Percentiles rank a stretch among this genome's conserved stretches.
Conservation (phyloP, 23 red algal genomes). For the Gracilaria gracilis region DNA sequence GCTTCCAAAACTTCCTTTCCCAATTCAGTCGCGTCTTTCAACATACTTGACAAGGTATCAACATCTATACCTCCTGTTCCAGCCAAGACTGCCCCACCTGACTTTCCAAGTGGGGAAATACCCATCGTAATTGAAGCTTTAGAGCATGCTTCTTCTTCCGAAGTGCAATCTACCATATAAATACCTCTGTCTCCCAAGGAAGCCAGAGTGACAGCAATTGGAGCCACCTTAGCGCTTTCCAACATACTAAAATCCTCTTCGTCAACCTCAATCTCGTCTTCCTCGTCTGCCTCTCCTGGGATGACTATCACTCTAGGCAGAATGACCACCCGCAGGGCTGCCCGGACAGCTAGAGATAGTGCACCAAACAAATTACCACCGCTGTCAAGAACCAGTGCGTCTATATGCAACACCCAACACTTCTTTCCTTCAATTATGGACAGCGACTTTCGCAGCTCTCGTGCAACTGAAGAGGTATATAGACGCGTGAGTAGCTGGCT, state of each 20-base stretch:
- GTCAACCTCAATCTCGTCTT: slow-evolving; percentile 72
- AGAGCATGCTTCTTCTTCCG: slow-evolving; percentile 66
- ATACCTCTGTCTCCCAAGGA: slow-evolving; percentile 25
- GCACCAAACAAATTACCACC: slow-evolving; percentile 77
- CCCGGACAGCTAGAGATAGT: slow-evolving; percentile 71
- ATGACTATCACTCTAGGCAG: slow-evolving; percentile 73
- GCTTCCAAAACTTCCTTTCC: slow-evolving; percentile 50
- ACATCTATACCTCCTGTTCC: slow-evolving; percentile 64
- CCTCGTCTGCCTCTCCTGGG: slow-evolving; percentile 77
- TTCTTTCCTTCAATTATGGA: slow-evolving; percentile 54
- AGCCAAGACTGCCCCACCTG: slow-evolving; percentile 48
- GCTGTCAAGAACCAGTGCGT: slow-evolving; percentile 75
- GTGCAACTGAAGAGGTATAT: slow-evolving; percentile 42
- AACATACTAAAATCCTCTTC: slow-evolving; percentile 52
- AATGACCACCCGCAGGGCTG: slow-evolving; percentile 68
- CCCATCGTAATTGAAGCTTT: slow-evolving; percentile 58
- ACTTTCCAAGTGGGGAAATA: slow-evolving; percentile 14
- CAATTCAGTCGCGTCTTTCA: slow-evolving; percentile 51
- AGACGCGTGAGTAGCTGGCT: slow-evolving; percentile 51
- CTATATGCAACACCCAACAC: slow-evolving; percentile 80
- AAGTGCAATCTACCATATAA: slow-evolving; percentile 50
- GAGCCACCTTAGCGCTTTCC: slow-evolving; percentile 40
- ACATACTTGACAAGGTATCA: slow-evolving; percentile 54
- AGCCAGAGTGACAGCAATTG: slow-evolving; percentile 67
- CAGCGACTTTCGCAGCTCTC: slow-evolving; percentile 44